Conservation (phyloP, 441 rosid species). For the Bruguiera hainesii region DNA sequence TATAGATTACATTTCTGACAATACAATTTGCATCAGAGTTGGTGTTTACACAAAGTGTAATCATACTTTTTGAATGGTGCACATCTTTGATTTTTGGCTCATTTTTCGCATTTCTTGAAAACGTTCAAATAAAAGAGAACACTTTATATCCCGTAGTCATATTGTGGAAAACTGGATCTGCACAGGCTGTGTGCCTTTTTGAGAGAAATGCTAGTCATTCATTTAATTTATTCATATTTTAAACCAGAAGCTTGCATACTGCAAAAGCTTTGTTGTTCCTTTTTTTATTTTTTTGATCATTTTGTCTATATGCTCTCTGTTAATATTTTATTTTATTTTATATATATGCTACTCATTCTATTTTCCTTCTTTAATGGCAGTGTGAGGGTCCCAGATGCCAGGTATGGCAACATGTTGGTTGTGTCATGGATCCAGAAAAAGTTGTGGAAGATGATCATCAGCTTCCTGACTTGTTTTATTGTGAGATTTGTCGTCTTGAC, state of each 20-base stretch:
- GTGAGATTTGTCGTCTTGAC: constrained; percentile 89
- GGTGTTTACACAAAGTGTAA: no score
- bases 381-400: constrained; percentile 80
- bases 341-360: constrained; percentile 9
- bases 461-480: constrained; percentile 75
- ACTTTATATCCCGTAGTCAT: no score
- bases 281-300: background rate
- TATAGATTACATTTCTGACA: no score
- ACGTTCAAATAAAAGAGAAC: no score
- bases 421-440: constrained; percentile 81
- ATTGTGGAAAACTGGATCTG: no score
- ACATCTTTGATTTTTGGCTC: no score
- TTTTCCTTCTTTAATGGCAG: constrained; percentile 37
- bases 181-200: no score
- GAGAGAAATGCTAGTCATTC: no score
- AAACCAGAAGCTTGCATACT: background rate
- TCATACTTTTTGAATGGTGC: no score
- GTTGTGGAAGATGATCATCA: constrained; percentile 60
- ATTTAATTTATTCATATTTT: no score
- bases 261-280: constrained; percentile 2
- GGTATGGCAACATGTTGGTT: constrained; percentile 83
- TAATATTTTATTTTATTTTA: background rate
- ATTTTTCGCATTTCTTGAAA: no score
- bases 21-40: no score
- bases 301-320: background rate